Conservation (phyloP, 805 yeast genomes). For the Vanderwaltozyma yarrowii region DNA sequence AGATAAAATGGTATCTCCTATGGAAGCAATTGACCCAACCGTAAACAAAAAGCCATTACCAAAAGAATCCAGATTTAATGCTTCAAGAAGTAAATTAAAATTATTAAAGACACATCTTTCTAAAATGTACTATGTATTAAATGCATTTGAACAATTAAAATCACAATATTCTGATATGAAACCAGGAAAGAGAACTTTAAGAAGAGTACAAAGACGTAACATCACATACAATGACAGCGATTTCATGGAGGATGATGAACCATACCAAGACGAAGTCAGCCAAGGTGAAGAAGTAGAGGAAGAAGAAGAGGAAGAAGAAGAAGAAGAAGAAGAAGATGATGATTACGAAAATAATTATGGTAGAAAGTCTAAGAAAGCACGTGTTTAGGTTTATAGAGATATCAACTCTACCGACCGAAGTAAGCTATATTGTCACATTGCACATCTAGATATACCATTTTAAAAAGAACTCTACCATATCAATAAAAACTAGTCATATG, state of each 20-base stretch:
- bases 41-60: conserved; percentile 17
- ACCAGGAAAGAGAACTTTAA: conserved; percentile 22
- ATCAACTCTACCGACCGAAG: too few relatives aligned
- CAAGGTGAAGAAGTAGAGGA: conserved; percentile 4
- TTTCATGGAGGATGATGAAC: conserved; percentile 7
- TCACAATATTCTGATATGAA: conserved; percentile 40
- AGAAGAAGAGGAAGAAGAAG: conserved; percentile 6
- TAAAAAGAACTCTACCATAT: too few relatives aligned
- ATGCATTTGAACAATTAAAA: conserved; percentile 55
- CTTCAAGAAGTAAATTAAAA: conserved; percentile 15
- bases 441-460: too few relatives aligned
- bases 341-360: conserved; percentile 2
- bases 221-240: conserved; percentile 13
- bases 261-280: conserved; percentile 5
- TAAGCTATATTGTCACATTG: too few relatives aligned
- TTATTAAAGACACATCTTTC: conserved; percentile 13
- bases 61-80: conserved; percentile 16
- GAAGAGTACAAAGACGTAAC: conserved; percentile 21
- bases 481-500: too few relatives aligned
- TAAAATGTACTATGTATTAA: conserved; percentile 33
- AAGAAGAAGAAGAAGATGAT: conserved; percentile 5
- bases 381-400: background rate
- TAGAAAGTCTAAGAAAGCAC: conserved; percentile 8
- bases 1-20: background rate
- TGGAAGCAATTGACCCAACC: conserved; percentile 1